Conservation (phyloP, 306 rosid genomes). For the Begonia loranthoides region DNA sequence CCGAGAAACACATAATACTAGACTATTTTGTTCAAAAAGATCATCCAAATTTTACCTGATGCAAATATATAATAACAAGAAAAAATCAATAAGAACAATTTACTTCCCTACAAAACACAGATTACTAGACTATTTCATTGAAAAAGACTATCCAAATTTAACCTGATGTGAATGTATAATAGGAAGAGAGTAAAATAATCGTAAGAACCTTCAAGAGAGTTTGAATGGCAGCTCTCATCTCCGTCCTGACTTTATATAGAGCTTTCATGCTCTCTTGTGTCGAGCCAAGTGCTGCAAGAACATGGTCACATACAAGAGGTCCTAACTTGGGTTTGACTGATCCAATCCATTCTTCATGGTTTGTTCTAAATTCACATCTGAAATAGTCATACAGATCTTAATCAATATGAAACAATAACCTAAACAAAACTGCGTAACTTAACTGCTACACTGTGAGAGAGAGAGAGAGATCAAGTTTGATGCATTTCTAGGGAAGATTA, state of each 20-base stretch:
- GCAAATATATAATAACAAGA: no score
- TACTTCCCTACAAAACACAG: no score
- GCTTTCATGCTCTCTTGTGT: conserved; percentile 47
- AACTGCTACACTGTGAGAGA: no score
- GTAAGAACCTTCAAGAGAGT: conserved; percentile 55
- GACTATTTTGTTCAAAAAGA: no score
- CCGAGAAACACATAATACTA: no score
- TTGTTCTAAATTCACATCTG: conserved; percentile 81
- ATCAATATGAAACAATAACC: conserved; percentile 4
- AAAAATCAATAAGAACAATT: no score
- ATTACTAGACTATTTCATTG: no score
- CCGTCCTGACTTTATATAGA: conserved; percentile 66
- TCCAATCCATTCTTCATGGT: conserved; percentile 75
- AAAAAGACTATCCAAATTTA: no score
- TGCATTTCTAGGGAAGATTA: no score
- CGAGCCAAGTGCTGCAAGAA: conserved; percentile 40
- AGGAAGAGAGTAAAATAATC: neutral
- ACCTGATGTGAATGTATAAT: no score
- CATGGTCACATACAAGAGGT: conserved; percentile 31
- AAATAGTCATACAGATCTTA: conserved; percentile 13
- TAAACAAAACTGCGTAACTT: neutral
- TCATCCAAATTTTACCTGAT: no score
- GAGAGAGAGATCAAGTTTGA: no score
- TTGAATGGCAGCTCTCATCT: conserved; percentile 69
- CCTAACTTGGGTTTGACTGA: conserved; percentile 64